phyloP scores from a whole-genome alignment of 2,329 filamentous ascomycete species.

The Neofusicoccum umdonicola region DNA sequence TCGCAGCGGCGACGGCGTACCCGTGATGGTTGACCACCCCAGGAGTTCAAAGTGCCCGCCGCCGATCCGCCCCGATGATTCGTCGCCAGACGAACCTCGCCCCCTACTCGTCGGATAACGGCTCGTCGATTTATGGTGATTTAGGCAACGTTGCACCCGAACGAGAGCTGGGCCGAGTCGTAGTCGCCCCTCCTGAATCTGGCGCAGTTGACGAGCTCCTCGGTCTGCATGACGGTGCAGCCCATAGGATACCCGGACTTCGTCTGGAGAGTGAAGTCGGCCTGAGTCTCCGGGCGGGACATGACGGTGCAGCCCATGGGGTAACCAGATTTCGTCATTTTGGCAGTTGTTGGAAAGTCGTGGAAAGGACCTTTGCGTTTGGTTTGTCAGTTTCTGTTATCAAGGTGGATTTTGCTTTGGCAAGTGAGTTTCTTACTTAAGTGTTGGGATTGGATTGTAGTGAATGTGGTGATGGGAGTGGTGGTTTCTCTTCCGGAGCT shows the following conservation, averaged over 20 bases:
- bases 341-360: background rate
- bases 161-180: no score
- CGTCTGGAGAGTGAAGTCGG: no score
- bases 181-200: no score
- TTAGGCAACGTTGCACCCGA: no score
- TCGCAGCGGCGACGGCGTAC: no score
- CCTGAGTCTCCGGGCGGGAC: background rate
- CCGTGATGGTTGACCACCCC: no score
- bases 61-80: no score
- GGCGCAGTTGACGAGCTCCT: background rate
- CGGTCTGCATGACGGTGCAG: conserved; percentile 9
- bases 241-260: background rate
- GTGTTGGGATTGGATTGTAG: background rate
- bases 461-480: background rate
- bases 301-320: background rate
- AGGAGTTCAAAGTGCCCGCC: no score
- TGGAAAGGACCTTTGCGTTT: background rate
- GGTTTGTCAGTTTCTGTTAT: background rate
- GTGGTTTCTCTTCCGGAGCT: background rate
- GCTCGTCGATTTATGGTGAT: no score
- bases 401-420: background rate
- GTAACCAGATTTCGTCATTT: background rate
- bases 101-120: no score
- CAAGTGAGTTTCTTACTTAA: background rate
- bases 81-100: no score